Conservation (phyloP, 371 early-diverging fungal species). For the Rhizopus delemar region DNA sequence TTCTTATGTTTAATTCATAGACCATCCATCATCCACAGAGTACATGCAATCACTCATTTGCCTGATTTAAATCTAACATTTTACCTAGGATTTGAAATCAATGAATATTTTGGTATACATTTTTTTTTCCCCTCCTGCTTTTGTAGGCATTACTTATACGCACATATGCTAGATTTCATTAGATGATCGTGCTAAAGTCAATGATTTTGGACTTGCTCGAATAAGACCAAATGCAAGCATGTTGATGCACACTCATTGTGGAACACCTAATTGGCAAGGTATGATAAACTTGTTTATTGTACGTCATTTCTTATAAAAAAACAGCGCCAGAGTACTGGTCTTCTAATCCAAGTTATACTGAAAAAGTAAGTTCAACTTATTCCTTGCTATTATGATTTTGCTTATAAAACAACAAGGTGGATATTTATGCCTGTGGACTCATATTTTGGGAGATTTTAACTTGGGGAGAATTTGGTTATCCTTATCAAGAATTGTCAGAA, state of each 20-base stretch:
- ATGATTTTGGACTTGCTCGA: constrained; percentile 80
- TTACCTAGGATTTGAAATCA: no score
- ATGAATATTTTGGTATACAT: no score
- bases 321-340: constrained; percentile 78
- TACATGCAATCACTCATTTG: no score
- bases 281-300: neutral
- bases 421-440: constrained; percentile 74
- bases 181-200: constrained; percentile 75
- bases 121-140: no score
- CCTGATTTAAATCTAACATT: no score
- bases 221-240: constrained; percentile 70
- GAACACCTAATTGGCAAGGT: constrained; percentile 78
- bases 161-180: no score
- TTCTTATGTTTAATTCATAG: no score
- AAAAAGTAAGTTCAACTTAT: constrained; percentile 61
- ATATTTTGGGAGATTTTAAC: constrained; percentile 82
- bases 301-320: constrained; percentile 17
- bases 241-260: constrained; percentile 72
- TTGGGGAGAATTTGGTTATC: constrained; percentile 74
- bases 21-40: no score
- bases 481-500: constrained; percentile 60
- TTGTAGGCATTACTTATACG: no score
- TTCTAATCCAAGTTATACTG: constrained; percentile 70
- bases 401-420: constrained; percentile 27
- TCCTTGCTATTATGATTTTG: neutral